Evolutionary conservation across 169 alveolate genomes (phyloP), one percentile per base, ranked within the genome.

Genomic region (Perkinsus marinus): DNA sequence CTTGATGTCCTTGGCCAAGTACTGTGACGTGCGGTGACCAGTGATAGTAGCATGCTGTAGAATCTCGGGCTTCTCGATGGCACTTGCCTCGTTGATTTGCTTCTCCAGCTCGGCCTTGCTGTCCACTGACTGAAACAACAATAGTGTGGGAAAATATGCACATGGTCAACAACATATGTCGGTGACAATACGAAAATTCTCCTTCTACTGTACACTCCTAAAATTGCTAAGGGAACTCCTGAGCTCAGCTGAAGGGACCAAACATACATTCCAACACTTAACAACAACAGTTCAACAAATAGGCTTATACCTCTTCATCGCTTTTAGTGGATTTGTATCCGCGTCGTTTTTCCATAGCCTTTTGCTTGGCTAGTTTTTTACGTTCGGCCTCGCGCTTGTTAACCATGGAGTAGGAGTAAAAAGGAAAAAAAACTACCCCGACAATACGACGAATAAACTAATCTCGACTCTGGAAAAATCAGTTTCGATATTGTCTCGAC

Each of bases 1-100:
- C 93, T 93, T 93, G 22, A 95, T 94, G 92, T 95, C 96, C 92
- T 91, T 57, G 79, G 79, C 79, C 26, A 57, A 26, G 34, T 57
- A 57, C 79, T 57, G 79, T 2, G 79, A 57, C 26, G 79, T 57
- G 7, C 79, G 79, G 22, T 57, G 79, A 57, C 79, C 79, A 57
- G 79, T 57, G 34, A 57, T 57, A 30, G 79, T 57, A 26, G 79
- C 79, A 30, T 57, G 79, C 79, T 57, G 79, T 7, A 57, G 79
- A 16, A 57, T 2, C 26, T 13, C 79, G 37, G 79, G 22, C 79
- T 57, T 57, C 79, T 57, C 30, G 36, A 57, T 2, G 22, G 79
- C 22, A 57, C 79, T 16, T 13, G 22, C 34, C 36, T 57, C 79
- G 36, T 57, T 13, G 79, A 57, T 57, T 30, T 57, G 5, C 79